Percentiles rank a stretch among this genome's conserved stretches.
Evolutionary conservation across 306 rosid genomes (phyloP).

Genomic region (Quillaja saponaria): DNA sequence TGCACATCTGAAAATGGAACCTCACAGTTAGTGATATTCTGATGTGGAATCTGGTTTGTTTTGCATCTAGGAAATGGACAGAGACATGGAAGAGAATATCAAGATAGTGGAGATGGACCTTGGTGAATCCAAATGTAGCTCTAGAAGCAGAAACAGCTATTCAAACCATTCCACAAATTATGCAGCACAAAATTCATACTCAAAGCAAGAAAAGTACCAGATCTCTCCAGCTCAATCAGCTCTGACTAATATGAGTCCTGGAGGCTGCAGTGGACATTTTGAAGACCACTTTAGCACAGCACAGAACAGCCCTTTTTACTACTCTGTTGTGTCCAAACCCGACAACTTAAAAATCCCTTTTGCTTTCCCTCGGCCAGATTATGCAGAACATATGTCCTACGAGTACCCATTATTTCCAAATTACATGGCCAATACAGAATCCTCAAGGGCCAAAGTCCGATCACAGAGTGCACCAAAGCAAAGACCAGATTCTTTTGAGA

Average conservation of each 20-base stretch:
- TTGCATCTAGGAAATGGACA: conserved; percentile 58
- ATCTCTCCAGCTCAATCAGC: conserved; percentile 70
- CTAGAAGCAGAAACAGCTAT: conserved; percentile 57
- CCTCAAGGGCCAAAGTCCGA: conserved; percentile 80
- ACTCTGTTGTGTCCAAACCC: conserved; percentile 48
- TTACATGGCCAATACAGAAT: conserved; percentile 94
- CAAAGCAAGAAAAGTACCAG: conserved; percentile 57
- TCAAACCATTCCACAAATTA: conserved; percentile 39
- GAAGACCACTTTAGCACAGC: conserved; percentile 65
- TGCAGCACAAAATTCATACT: conserved; percentile 32
- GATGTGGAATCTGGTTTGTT: conserved; percentile 20
- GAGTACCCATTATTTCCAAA: conserved; percentile 71
- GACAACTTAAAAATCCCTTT: conserved; percentile 56
- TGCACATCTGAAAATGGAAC: not conserved
- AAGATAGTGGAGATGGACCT: conserved; percentile 93
- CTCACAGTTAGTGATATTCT: not conserved
- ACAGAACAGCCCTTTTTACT: conserved; percentile 75
- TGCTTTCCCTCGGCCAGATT: conserved; percentile 60
- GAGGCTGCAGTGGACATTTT: conserved; percentile 68
- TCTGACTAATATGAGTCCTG: conserved; percentile 64
- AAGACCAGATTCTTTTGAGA: conserved; percentile 73
- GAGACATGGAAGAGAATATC: conserved; percentile 71
- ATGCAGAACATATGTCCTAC: conserved; percentile 55
- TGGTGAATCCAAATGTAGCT: conserved; percentile 46
- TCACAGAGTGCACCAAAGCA: conserved; percentile 94